Percentiles rank a stretch among this genome's conserved stretches.
These are phyloP conservation scores for Diaporthe eres DNA, from an alignment of 2,329 filamentous ascomycete genomes.

Conservation along the genomic window DNA sequence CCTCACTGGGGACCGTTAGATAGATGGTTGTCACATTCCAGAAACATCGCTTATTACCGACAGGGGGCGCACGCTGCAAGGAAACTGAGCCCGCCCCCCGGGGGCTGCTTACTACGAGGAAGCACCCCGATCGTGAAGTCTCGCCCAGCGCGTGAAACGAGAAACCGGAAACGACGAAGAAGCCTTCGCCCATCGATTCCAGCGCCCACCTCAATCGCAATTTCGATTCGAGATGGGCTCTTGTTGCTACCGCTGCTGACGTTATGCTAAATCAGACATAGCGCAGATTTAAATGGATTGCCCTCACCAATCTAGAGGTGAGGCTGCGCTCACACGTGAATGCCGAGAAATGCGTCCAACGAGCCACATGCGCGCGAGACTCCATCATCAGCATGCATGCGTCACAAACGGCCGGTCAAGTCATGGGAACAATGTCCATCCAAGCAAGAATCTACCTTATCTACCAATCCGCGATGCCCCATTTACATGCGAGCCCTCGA, in stretches of 20 bases:
- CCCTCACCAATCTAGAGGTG: constrained; percentile 1
- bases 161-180: background rate
- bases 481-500: constrained; percentile 36
- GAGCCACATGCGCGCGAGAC: background rate
- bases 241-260: constrained; percentile 13
- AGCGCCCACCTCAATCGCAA: constrained; percentile 24
- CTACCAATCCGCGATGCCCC: constrained; percentile 32
- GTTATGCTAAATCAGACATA: constrained; percentile 36
- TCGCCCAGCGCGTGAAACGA: constrained; percentile 1
- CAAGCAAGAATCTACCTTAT: constrained; percentile 37
- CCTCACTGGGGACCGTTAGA: constrained; percentile 92
- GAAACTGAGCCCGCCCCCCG: constrained; percentile 12
- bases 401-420: constrained; percentile 1
- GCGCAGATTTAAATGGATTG: constrained; percentile 25
- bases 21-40: constrained; percentile 88
- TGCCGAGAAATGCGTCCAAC: constrained; percentile 9
- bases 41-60: constrained; percentile 1
- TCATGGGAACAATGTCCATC: constrained; percentile 29
- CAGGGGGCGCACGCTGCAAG: constrained; percentile 18
- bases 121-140: constrained; percentile 28
- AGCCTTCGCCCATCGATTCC: constrained; percentile 34
- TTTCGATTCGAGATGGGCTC: constrained; percentile 13
- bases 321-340: background rate
- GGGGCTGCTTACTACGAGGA: constrained; percentile 10
- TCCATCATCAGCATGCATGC: constrained; percentile 14